A percentile compares a stretch with the other conserved stretches of the same genome.
These are phyloP conservation scores for Favolaschia claudopus DNA, from an alignment of 768 basidiomycete genomes.

Conservation along the genomic window DNA sequence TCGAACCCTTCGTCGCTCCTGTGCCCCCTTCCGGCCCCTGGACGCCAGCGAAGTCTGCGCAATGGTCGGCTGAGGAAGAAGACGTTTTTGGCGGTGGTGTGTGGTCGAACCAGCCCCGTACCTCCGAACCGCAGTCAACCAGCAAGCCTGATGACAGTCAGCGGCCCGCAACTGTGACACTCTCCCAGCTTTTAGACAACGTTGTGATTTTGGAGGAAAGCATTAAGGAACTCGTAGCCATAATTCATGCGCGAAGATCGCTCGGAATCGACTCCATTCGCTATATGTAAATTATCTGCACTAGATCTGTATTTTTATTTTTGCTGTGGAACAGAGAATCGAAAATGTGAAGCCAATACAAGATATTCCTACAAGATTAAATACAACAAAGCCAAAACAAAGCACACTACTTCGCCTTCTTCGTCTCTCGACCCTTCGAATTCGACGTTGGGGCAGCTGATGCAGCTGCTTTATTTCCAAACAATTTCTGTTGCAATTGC, in stretches of 20 bases:
- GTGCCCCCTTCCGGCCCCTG: conserved; percentile 67
- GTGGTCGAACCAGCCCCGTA: conserved; percentile 50
- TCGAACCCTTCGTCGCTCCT: conserved; percentile 75
- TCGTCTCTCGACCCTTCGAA: conserved; percentile 40
- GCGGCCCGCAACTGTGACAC: conserved; percentile 58
- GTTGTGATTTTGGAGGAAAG: conserved; percentile 94
- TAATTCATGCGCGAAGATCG: conserved; percentile 83
- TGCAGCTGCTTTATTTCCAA: conserved; percentile 51
- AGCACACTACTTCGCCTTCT: conserved; percentile 42
- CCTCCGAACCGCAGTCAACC: conserved; percentile 30
- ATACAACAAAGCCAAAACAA: background rate
- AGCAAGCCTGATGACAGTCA: conserved; percentile 39
- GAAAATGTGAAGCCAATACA: background rate
- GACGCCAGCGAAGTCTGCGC: conserved; percentile 60
- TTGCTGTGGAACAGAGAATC: conserved; percentile 21
- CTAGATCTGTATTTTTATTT: conserved; percentile 13
- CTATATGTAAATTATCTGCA: conserved; percentile 61
- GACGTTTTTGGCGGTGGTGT: conserved; percentile 73
- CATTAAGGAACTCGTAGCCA: conserved; percentile 90
- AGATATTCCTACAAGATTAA: conserved; percentile 15
- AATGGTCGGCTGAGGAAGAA: conserved; percentile 70
- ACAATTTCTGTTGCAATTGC: conserved; percentile 63
- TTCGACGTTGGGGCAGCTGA: conserved; percentile 30
- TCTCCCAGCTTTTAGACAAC: conserved; percentile 90
- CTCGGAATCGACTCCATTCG: conserved; percentile 85